Conservation (phyloP, 2,329 filamentous ascomycete species). For the Colletotrichum phormii region DNA sequence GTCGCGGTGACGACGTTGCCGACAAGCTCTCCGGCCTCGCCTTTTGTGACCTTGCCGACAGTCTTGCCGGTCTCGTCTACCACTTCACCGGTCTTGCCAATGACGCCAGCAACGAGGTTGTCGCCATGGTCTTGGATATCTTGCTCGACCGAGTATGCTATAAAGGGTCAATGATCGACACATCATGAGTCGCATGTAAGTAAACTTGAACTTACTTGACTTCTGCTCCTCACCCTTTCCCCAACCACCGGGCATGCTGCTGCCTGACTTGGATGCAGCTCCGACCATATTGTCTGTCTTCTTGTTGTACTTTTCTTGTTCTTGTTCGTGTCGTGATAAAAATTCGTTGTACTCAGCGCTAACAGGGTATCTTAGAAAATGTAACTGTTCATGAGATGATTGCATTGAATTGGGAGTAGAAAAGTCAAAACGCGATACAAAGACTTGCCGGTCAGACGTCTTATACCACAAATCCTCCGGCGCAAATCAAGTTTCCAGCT, state of each 20-base stretch:
- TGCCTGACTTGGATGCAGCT: constrained; percentile 35
- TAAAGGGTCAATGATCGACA: neutral
- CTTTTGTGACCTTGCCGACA: constrained; percentile 55
- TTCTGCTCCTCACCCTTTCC: constrained; percentile 46
- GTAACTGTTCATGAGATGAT: constrained; percentile 27
- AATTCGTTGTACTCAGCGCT: constrained; percentile 16
- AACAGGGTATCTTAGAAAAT: constrained; percentile 27
- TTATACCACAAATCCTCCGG: constrained; percentile 36
- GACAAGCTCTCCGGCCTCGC: constrained; percentile 53
- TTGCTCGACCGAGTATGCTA: constrained; percentile 33
- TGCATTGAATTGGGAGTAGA: constrained; percentile 24
- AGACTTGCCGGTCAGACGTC: constrained; percentile 24
- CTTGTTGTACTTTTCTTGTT: neutral
- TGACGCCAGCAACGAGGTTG: constrained; percentile 53
- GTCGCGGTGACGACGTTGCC: constrained; percentile 53
- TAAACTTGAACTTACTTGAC: constrained; percentile 44
- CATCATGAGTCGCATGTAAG: neutral
- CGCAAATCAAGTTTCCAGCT: constrained; percentile 38
- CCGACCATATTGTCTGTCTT: constrained; percentile 21
- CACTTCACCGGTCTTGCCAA: constrained; percentile 58
- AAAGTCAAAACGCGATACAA: neutral
- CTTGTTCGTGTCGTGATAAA: constrained; percentile 36
- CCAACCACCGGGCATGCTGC: constrained; percentile 43
- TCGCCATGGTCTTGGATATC: constrained; percentile 43
- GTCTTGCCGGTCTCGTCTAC: constrained; percentile 57